A percentile compares a stretch with the other conserved stretches of the same genome.
Evolutionary conservation across 2,329 filamentous ascomycete species (phyloP).

Genomic region (Verticillium zaregamsianum): DNA sequence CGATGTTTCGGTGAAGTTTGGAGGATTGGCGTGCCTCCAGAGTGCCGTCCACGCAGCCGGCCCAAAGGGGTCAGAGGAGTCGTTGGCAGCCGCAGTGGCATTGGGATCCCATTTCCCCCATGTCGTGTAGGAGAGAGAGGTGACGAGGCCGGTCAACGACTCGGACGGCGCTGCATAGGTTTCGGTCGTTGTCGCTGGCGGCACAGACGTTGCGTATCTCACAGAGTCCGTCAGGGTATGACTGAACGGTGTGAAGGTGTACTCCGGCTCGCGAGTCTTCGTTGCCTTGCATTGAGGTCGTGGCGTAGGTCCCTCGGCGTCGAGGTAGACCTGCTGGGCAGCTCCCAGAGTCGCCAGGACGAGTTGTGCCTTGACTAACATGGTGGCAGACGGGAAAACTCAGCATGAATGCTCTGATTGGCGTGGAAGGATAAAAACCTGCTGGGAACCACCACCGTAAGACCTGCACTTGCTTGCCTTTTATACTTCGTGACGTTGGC

Average conservation of each 20-base stretch:
- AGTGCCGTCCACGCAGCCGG: neutral
- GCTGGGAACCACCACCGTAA: neutral
- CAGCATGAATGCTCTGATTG: neutral
- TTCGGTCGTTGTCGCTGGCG: conserved; percentile 22
- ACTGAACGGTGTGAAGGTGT: conserved; percentile 22
- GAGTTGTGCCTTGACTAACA: neutral
- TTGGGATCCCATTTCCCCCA: conserved; percentile 30
- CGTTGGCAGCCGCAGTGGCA: conserved; percentile 18
- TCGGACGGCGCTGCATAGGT: conserved; percentile 24
- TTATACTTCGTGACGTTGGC: neutral
- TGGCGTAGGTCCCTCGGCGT: conserved; percentile 19
- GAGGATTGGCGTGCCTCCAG: conserved; percentile 20
- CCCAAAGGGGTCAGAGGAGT: neutral
- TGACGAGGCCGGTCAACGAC: conserved; percentile 18
- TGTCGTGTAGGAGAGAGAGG: conserved; percentile 24
- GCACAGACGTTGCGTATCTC: conserved; percentile 24
- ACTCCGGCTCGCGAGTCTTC: conserved; percentile 17
- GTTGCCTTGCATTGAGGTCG: conserved; percentile 20
- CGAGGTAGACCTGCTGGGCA: conserved; percentile 21
- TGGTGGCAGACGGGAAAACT: neutral
- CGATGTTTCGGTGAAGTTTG: conserved; percentile 4
- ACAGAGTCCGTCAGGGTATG: conserved; percentile 27
- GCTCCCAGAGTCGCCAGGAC: conserved; percentile 5
- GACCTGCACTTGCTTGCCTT: neutral
- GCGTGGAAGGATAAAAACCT: neutral